These are phyloP conservation scores for Cajanus cajan DNA, from an alignment of 306 rosid genomes.

Conservation along the genomic window DNA sequence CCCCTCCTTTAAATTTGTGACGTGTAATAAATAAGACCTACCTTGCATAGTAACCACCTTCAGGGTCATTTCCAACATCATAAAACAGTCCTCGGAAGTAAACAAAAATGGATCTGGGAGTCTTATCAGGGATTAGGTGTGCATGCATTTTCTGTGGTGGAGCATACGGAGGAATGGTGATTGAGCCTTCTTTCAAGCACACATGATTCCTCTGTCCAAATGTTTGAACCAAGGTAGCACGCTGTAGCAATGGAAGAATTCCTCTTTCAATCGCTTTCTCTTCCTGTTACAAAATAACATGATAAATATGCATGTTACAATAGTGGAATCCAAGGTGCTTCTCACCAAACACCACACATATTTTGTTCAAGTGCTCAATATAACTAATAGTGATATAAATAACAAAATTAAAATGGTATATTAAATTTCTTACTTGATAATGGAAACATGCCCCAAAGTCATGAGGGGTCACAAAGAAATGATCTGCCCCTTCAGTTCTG, in stretches of 20 bases:
- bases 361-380: constrained; percentile 9
- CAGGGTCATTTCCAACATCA: constrained; percentile 95
- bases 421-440: constrained; percentile 65
- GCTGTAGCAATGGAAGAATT: constrained; percentile 71
- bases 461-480: constrained; percentile 94
- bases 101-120: constrained; percentile 84
- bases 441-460: constrained; percentile 99
- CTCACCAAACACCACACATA: neutral
- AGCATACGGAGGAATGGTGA: constrained; percentile 91
- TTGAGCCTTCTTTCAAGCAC: constrained; percentile 81
- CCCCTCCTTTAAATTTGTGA: constrained; percentile 2
- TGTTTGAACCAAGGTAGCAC: constrained; percentile 90
- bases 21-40: constrained; percentile 27
- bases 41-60: constrained; percentile 98
- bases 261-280: constrained; percentile 95
- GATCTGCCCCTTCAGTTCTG: constrained; percentile 94
- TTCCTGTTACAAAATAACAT: constrained; percentile 53
- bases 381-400: neutral
- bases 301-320: neutral
- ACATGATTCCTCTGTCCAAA: constrained; percentile 91
- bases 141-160: constrained; percentile 93
- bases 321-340: constrained; percentile 12
- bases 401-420: neutral
- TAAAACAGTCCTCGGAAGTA: constrained; percentile 89
- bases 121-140: constrained; percentile 75